phyloP scores from a whole-genome alignment of 2,329 filamentous ascomycete genomes.

The Aspergillus piperis region DNA sequence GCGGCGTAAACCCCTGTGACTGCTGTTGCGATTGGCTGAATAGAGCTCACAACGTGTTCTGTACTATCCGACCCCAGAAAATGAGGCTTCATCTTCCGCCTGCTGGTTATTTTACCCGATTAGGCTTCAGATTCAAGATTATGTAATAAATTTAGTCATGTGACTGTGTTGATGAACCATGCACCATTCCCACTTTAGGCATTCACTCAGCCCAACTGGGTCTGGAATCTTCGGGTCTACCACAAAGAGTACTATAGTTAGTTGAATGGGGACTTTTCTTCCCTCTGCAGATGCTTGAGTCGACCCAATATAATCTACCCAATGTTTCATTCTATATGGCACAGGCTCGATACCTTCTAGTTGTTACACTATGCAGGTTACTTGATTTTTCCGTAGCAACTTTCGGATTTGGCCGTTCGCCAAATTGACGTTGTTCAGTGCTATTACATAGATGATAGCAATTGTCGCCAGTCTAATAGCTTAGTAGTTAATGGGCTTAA shows the following conservation, averaged over 20 bases:
- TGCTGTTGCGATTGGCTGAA: neutral
- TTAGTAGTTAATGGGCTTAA: no score
- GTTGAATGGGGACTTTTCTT: neutral
- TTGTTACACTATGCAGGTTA: neutral
- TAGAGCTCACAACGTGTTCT: neutral
- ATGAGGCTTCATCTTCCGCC: neutral
- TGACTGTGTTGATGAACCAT: neutral
- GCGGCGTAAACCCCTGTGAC: neutral
- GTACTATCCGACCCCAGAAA: neutral
- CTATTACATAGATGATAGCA: no score
- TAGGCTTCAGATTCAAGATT: neutral
- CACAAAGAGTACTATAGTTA: neutral
- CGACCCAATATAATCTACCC: neutral
- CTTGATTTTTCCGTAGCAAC: no score
- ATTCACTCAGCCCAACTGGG: neutral
- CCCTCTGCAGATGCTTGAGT: neutral
- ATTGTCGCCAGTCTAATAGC: no score
- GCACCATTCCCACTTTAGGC: neutral
- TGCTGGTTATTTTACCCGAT: slow-evolving; percentile 8
- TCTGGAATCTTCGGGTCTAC: neutral
- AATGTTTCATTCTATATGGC: neutral
- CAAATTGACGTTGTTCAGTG: no score
- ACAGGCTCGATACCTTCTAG: neutral
- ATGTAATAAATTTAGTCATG: neutral
- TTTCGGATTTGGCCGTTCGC: no score